Evolutionary conservation across 306 rosid species (phyloP).

Genomic region (Quercus mongolica): DNA sequence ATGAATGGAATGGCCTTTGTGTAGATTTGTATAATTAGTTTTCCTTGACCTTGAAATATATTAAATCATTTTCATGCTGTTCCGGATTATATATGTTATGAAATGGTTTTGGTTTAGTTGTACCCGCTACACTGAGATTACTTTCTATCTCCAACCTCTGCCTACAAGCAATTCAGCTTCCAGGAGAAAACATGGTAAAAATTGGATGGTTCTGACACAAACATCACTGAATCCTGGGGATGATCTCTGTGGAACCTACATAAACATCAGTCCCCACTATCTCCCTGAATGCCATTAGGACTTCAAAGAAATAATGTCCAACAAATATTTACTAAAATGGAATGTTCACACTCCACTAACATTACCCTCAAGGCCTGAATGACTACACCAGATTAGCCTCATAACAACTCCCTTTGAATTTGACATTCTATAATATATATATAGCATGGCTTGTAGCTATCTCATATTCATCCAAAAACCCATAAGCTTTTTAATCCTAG

Average conservation of each 20-base stretch:
- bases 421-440: conserved; percentile 23
- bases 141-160: too few relatives aligned
- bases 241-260: too few relatives aligned
- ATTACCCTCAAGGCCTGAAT: conserved; percentile 19
- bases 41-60: not conserved
- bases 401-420: conserved; percentile 51
- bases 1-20: too few relatives aligned
- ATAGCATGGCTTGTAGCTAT: conserved; percentile 6
- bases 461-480: conserved; percentile 13
- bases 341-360: not conserved
- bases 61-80: not conserved
- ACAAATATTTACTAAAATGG: not conserved
- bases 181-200: too few relatives aligned
- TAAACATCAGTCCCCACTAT: too few relatives aligned
- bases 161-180: too few relatives aligned
- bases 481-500: not conserved
- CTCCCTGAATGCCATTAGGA: not conserved
- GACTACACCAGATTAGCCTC: conserved; percentile 42
- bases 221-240: too few relatives aligned
- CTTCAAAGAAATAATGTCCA: not conserved
- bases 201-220: too few relatives aligned
- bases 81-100: not conserved
- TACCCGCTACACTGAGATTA: conserved; percentile 20
- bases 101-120: conserved; percentile 38
- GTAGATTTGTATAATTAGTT: not conserved